These are phyloP conservation scores for Yamadazyma epiphylla DNA, from an alignment of 1,139 yeast species.

Conservation along the genomic window DNA sequence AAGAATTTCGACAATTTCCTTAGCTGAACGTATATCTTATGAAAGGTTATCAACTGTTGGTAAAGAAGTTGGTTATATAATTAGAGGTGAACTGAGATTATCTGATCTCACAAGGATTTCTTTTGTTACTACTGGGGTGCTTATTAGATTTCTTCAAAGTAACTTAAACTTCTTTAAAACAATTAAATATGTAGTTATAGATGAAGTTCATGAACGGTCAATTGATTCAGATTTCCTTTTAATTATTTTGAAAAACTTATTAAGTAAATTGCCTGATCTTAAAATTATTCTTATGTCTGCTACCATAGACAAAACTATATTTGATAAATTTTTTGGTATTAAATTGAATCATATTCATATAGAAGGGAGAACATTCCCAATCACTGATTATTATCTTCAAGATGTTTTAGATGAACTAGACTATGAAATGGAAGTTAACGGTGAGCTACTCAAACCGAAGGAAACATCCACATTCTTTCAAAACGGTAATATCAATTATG, in stretches of 20 bases:
- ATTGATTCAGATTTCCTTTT: slow-evolving; percentile 85
- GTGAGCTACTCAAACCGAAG: slow-evolving; percentile 47
- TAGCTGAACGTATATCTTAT: slow-evolving; percentile 88
- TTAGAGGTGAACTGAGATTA: slow-evolving; percentile 84
- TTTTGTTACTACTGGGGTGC: slow-evolving; percentile 91
- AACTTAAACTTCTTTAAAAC: slow-evolving; percentile 44
- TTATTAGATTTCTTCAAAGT: slow-evolving; percentile 77
- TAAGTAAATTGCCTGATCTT: slow-evolving; percentile 45
- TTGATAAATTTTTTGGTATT: slow-evolving; percentile 56
- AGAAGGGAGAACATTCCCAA: slow-evolving; percentile 92
- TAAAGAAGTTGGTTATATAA: slow-evolving; percentile 79
- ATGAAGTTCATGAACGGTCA: slow-evolving; percentile 95
- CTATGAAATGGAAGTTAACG: slow-evolving; percentile 46
- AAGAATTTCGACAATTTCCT: slow-evolving; percentile 90
- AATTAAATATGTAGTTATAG: slow-evolving; percentile 71
- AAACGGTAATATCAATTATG: slow-evolving; percentile 68
- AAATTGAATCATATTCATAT: slow-evolving; percentile 64
- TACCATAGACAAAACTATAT: slow-evolving; percentile 74
- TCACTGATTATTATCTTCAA: slow-evolving; percentile 69
- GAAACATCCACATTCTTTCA: slow-evolving; percentile 63
- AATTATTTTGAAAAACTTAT: slow-evolving; percentile 64
- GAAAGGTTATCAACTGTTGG: slow-evolving; percentile 74
- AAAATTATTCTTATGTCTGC: slow-evolving; percentile 91
- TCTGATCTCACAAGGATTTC: slow-evolving; percentile 59
- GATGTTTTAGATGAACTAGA: slow-evolving; percentile 53